Evolutionary conservation across 768 basidiomycete genomes (phyloP), one percentile per base, ranked within the genome.

Genomic region (Serendipita sp.): DNA sequence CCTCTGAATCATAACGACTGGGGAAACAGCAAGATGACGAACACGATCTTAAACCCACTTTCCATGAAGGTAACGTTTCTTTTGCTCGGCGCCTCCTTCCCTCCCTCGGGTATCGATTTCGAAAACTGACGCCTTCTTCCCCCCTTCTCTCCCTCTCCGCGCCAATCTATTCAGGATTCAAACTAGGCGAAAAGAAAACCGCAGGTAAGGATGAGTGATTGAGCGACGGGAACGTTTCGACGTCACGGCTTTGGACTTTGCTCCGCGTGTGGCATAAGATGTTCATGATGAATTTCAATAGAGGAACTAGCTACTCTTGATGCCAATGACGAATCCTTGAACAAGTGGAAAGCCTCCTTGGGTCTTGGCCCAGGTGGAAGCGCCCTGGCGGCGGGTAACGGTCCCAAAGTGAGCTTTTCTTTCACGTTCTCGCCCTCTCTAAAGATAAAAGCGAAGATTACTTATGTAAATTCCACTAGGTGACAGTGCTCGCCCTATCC

Each of bases 261-360:
- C 48, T n/a, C n/a, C 3, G 56, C 32, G 41, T 41, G 41, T 41
- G 41, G 41, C 41, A 41, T 41, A 41, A 13, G 41, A 41, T 41
- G 41, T 13, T 41, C 41, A 41, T 13, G 7, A 41, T 34, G 16
- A 8, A 30, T 1, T 60, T 8, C 5, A 2, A n/a, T 2, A 60
- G 90, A 89, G 30, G 90, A 94, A 73, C 89, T 91, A 51, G 87
- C 89, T 30, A 76, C 85, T 45, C 82, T 95, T 48, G 94, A 96
- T 75, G 85, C 87, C 35, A 80, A 88, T 67, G 94, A 97, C 73
- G 94, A 96, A 75, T 92, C 89, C 73, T 81, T 98, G 70, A 85
- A 87, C 37, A 85, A 92, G 68, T 98, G 95, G 95, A 98, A 98
- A 74, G 91, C 90, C 45, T 92, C 86, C 63, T 80, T 98, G 32